A percentile compares a stretch with the other conserved stretches of the same genome.
These are phyloP conservation scores for Eragrostis curvula DNA, from an alignment of 176 grass and related monocot genomes.

Conservation along the genomic window DNA sequence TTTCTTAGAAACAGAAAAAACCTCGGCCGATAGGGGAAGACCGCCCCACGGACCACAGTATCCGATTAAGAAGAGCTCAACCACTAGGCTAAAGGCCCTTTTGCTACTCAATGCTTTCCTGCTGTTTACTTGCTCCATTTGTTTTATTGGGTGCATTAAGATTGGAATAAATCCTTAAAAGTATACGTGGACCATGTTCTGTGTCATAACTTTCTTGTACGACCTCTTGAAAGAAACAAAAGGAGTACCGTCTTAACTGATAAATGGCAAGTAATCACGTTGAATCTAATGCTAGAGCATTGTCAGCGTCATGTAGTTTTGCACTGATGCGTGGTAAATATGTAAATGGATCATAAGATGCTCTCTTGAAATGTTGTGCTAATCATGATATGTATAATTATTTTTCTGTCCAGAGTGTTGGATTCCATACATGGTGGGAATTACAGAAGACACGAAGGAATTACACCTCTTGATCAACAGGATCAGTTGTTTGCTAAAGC, in stretches of 20 bases:
- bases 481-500: constrained; percentile 82
- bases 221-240: neutral
- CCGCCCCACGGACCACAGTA: too few species aligned
- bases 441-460: constrained; percentile 62
- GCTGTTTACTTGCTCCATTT: neutral
- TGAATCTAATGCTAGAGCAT: constrained; percentile 1
- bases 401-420: constrained; percentile 55
- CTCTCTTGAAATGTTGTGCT: constrained; percentile 14
- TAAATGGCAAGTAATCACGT: neutral
- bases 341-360: neutral
- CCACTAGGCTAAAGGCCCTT: too few species aligned
- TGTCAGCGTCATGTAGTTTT: neutral
- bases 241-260: neutral
- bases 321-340: neutral
- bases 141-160: neutral
- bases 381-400: constrained; percentile 2
- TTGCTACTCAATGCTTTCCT: neutral
- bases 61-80: too few species aligned
- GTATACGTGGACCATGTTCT: neutral
- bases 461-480: constrained; percentile 89
- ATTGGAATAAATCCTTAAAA: neutral
- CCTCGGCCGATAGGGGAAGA: too few species aligned
- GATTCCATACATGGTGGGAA: constrained; percentile 71
- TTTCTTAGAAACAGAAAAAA: too few species aligned
- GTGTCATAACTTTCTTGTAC: neutral